Percentiles rank a stretch among this genome's conserved stretches.
phyloP scores from a whole-genome alignment of 179 eudicot species.

The Spinacia oleracea region DNA sequence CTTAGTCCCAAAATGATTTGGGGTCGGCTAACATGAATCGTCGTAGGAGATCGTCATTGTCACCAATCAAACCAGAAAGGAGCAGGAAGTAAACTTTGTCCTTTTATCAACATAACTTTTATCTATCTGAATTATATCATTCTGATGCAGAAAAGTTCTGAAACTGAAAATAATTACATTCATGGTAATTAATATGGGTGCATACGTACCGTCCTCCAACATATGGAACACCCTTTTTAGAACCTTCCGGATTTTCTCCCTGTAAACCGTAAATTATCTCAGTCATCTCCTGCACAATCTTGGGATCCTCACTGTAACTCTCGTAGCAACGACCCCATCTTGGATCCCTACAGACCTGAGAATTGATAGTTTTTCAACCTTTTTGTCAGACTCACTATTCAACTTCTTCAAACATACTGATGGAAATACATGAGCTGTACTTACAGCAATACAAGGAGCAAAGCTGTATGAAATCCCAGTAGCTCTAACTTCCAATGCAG shows the following conservation, averaged over 20 bases:
- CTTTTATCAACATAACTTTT: slow-evolving; percentile 24
- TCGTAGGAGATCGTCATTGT: too few relatives aligned
- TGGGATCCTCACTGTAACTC: slow-evolving; percentile 80
- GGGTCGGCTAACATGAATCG: too few relatives aligned
- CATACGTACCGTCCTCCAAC: slow-evolving; percentile 61
- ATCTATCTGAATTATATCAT: neutral
- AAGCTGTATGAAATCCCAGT: slow-evolving; percentile 63
- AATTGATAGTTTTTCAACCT: neutral
- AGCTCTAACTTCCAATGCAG: slow-evolving; percentile 80
- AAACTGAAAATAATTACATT: neutral
- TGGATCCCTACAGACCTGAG: slow-evolving; percentile 77
- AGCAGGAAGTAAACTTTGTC: too few relatives aligned
- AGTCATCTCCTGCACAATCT: slow-evolving; percentile 61
- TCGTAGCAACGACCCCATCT: slow-evolving; percentile 84
- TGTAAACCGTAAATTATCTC: slow-evolving; percentile 67
- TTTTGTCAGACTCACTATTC: neutral
- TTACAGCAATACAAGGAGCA: slow-evolving; percentile 80
- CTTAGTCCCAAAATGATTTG: too few relatives aligned
- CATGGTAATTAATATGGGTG: neutral
- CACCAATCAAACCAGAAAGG: too few relatives aligned
- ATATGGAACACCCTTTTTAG: slow-evolving; percentile 50
- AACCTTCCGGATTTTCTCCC: slow-evolving; percentile 55
- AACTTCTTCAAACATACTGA: neutral
- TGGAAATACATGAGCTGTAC: slow-evolving; percentile 2
- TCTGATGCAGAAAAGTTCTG: neutral